Evolutionary conservation across 1,284 basidiomycete genomes (phyloP).

Genomic region (Rhodofomes roseus): DNA sequence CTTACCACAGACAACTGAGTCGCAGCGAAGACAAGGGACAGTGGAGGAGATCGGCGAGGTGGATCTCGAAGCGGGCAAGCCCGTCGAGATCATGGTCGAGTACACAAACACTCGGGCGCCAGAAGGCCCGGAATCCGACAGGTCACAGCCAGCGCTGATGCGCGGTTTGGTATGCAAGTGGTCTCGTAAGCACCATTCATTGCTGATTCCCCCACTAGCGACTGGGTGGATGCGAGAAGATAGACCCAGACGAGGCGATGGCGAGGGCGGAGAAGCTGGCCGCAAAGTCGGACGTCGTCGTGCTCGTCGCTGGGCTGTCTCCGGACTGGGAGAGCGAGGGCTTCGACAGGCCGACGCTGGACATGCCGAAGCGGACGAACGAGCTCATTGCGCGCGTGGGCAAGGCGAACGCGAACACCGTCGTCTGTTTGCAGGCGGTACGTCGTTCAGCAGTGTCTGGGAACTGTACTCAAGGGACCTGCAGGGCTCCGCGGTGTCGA

Average conservation of each 20-base stretch:
- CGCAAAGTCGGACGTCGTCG: conserved; percentile 49
- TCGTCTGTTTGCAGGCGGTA: conserved; percentile 68
- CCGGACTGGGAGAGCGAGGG: conserved; percentile 72
- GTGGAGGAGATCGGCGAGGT: conserved; percentile 55
- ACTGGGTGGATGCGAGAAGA: conserved; percentile 62
- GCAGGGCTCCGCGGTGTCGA: conserved; percentile 62
- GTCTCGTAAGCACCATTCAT: not conserved
- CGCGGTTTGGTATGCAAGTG: conserved; percentile 50
- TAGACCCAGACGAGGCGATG: conserved; percentile 56
- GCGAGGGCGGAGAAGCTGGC: conserved; percentile 59
- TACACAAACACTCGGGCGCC: conserved; percentile 60
- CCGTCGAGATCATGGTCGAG: conserved; percentile 51
- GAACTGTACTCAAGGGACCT: not conserved
- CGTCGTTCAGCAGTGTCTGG: conserved; percentile 21
- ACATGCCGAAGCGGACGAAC: conserved; percentile 58
- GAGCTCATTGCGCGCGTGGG: conserved; percentile 58
- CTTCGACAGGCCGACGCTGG: conserved; percentile 56
- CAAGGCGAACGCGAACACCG: conserved; percentile 56
- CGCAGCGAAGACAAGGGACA: conserved; percentile 47
- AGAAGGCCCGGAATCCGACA: conserved; percentile 43
- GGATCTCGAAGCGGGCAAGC: conserved; percentile 39
- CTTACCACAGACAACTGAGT: not conserved
- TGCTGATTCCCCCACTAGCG: conserved; percentile 33
- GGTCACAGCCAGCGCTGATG: conserved; percentile 60
- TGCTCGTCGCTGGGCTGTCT: conserved; percentile 63